phyloP scores from a whole-genome alignment of 2,329 filamentous ascomycete species.

The Grosmannia penicillata region DNA sequence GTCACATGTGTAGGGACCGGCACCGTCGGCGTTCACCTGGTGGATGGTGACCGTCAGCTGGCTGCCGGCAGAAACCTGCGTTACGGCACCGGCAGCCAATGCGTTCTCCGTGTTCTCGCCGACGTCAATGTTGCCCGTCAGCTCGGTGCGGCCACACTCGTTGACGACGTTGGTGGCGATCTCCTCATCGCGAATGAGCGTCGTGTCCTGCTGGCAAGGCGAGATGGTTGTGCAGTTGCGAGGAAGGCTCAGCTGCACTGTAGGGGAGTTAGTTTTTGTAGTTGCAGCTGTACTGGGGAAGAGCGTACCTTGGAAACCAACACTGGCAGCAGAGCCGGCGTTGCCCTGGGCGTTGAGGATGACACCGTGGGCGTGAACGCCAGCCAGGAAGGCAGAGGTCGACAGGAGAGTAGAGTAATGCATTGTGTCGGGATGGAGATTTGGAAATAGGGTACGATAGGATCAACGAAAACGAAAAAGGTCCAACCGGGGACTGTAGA shows the following conservation, averaged over 20 bases:
- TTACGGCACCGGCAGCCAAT: slow-evolving; percentile 28
- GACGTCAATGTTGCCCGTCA: slow-evolving; percentile 46
- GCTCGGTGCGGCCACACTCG: slow-evolving; percentile 45
- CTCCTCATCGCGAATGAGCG: slow-evolving; percentile 43
- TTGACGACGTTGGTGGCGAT: slow-evolving; percentile 35
- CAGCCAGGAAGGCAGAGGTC: slow-evolving; percentile 5
- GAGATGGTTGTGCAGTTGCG: slow-evolving; percentile 11
- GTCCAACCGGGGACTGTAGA: neutral
- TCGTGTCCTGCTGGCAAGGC: slow-evolving; percentile 34
- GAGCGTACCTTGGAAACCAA: slow-evolving; percentile 9
- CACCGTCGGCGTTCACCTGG: slow-evolving; percentile 39
- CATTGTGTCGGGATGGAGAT: neutral
- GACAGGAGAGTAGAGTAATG: slow-evolving; percentile 1
- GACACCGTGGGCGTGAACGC: slow-evolving; percentile 9
- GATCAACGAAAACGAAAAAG: neutral
- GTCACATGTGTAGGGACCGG: slow-evolving; percentile 39
- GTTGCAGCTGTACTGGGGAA: no score
- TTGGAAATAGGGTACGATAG: neutral
- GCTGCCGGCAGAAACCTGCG: slow-evolving; percentile 31
- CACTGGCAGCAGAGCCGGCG: slow-evolving; percentile 7
- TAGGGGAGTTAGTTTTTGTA: neutral
- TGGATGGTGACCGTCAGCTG: slow-evolving; percentile 32
- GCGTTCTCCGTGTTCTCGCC: slow-evolving; percentile 39
- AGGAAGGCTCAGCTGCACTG: slow-evolving; percentile 28
- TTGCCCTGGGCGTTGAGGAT: slow-evolving; percentile 9